phyloP scores from a whole-genome alignment of 768 basidiomycete species.

The Mycena pura region DNA sequence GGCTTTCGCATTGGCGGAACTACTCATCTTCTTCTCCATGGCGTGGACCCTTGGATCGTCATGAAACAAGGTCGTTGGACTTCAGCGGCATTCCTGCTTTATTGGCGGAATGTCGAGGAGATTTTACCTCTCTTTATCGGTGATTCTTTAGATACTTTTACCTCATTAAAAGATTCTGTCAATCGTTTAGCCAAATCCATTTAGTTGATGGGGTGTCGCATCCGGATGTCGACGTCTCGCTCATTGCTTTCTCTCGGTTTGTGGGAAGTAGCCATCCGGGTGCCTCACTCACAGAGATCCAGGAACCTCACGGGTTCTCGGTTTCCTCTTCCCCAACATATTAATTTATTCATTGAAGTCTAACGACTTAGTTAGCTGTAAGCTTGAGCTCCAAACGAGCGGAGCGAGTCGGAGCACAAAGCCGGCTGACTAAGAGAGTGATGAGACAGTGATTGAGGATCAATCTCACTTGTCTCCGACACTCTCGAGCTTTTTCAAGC shows the following conservation, averaged over 20 bases:
- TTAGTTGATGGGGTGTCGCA: not conserved
- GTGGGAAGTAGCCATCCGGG: too few relatives aligned
- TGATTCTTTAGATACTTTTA: too few relatives aligned
- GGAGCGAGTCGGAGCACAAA: too few relatives aligned
- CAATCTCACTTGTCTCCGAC: too few relatives aligned
- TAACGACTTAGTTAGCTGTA: not conserved
- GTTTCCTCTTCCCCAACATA: too few relatives aligned
- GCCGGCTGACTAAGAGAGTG: too few relatives aligned
- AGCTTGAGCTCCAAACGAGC: not conserved
- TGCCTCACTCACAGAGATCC: too few relatives aligned
- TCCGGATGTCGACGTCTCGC: not conserved
- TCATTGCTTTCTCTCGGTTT: not conserved
- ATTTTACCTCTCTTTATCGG: too few relatives aligned
- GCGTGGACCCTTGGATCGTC: too few relatives aligned
- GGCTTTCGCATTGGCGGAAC: conserved; percentile 1
- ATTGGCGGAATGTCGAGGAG: too few relatives aligned
- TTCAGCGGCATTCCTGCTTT: not conserved
- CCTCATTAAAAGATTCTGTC: not conserved
- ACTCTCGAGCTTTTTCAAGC: not conserved
- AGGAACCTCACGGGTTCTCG: too few relatives aligned
- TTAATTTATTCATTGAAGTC: not conserved
- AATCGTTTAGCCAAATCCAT: not conserved
- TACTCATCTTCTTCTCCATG: not conserved
- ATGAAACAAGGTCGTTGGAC: not conserved
- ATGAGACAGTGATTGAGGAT: too few relatives aligned